Conservation (phyloP, 805 yeast genomes). For the Zygotorulaspora danielsina region DNA sequence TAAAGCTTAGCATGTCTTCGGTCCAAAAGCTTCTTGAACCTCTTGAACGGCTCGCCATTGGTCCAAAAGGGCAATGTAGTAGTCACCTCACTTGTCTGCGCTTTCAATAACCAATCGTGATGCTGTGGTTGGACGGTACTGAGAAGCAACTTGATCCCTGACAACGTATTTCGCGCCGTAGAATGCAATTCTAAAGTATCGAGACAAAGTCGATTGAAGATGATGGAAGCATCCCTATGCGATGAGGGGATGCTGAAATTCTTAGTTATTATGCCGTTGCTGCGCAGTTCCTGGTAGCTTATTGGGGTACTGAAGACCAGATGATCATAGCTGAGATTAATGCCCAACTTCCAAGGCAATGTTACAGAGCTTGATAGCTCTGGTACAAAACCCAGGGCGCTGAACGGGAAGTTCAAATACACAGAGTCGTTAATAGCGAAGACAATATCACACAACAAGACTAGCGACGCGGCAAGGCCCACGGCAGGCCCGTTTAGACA, state of each 20-base stretch:
- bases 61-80: conserved; percentile 29
- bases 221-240: neutral
- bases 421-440: conserved; percentile 57
- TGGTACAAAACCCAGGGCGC: conserved; percentile 73
- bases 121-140: conserved; percentile 15
- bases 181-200: neutral
- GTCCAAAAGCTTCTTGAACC: conserved; percentile 19
- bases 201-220: conserved; percentile 37
- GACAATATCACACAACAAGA: conserved; percentile 67
- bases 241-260: conserved; percentile 38
- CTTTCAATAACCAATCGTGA: conserved; percentile 9
- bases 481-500: conserved; percentile 86
- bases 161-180: neutral
- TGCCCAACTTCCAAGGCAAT: conserved; percentile 64
- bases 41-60: conserved; percentile 23
- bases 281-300: conserved; percentile 47
- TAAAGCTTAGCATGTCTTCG: neutral
- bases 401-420: conserved; percentile 69
- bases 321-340: conserved; percentile 70
- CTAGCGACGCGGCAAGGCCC: conserved; percentile 70
- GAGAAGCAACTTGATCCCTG: conserved; percentile 40
- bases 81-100: conserved; percentile 22
- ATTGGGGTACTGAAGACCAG: conserved; percentile 65
- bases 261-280: conserved; percentile 58
- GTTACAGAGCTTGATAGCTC: conserved; percentile 76